phyloP scores from a whole-genome alignment of 805 yeast species.

The Candida coquimbonensis region DNA sequence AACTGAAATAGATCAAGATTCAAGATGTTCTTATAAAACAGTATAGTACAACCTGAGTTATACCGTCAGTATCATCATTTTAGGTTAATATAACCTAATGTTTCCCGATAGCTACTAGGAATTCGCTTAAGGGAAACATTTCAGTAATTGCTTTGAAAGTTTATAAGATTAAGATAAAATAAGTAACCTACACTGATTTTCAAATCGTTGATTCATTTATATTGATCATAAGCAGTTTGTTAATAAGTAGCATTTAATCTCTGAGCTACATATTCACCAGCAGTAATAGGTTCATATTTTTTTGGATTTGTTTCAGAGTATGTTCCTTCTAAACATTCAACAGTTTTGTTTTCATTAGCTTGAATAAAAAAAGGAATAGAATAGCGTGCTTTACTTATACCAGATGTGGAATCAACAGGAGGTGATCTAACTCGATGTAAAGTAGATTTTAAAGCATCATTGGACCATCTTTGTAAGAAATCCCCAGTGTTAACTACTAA shows the following conservation, averaged over 20 bases:
- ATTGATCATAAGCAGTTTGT: no score
- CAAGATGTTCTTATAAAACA: no score
- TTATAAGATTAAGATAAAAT: no score
- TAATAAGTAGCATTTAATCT: constrained; percentile 20
- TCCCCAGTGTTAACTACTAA: constrained; percentile 20
- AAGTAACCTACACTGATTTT: no score
- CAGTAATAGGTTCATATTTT: constrained; percentile 23
- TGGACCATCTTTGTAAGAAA: constrained; percentile 23
- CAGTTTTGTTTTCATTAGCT: constrained; percentile 18
- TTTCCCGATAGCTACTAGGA: no score
- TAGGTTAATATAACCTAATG: no score
- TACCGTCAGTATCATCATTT: no score
- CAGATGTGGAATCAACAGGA: constrained; percentile 14
- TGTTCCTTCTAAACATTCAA: constrained; percentile 23
- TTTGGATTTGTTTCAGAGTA: constrained; percentile 18
- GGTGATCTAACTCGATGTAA: constrained; percentile 22
- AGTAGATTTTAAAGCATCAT: constrained; percentile 20
- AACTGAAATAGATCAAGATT: no score
- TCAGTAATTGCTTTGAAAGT: no score
- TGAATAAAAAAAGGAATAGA: constrained; percentile 24
- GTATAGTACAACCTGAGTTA: no score
- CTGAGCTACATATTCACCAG: constrained; percentile 18
- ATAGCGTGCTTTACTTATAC: constrained; percentile 18
- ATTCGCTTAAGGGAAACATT: no score
- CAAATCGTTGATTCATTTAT: no score